Conservation (phyloP, 2,329 filamentous ascomycete species). For the Sporothrix luriei region DNA sequence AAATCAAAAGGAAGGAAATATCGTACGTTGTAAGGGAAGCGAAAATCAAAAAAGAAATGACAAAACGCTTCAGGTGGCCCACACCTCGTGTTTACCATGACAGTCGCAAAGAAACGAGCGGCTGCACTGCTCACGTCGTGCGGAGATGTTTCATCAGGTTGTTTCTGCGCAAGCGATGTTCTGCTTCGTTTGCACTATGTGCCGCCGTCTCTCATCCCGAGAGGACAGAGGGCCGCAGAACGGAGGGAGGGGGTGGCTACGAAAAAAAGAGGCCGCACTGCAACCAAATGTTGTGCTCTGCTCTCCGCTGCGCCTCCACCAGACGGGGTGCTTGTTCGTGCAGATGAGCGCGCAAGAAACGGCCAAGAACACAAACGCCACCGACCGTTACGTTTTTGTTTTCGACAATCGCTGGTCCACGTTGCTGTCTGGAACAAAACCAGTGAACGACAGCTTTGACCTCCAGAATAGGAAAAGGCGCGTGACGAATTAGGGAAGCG, state of each 20-base stretch:
- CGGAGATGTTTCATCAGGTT: background rate
- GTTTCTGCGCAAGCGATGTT: constrained; percentile 15
- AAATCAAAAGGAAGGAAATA: background rate
- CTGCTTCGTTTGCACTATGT: background rate
- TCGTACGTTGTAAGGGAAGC: background rate
- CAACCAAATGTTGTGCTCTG: background rate
- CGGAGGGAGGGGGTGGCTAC: background rate
- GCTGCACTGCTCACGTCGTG: background rate
- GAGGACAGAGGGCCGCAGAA: background rate
- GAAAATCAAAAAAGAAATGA: background rate
- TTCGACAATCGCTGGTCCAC: background rate
- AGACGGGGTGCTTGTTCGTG: background rate
- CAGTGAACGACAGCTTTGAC: constrained; percentile 8
- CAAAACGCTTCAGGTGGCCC: background rate
- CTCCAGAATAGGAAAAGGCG: constrained; percentile 10
- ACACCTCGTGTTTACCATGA: background rate
- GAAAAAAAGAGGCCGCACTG: background rate
- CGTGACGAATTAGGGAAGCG: constrained; percentile 15
- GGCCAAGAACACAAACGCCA: background rate
- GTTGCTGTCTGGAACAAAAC: no score
- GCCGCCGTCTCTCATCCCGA: background rate
- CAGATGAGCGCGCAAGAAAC: background rate
- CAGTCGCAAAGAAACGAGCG: background rate
- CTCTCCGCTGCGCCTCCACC: no score
- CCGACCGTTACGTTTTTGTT: constrained; percentile 9